These are phyloP conservation scores for Pyronema domesticum DNA, from an alignment of 495 filamentous ascomycete genomes.

Conservation along the genomic window DNA sequence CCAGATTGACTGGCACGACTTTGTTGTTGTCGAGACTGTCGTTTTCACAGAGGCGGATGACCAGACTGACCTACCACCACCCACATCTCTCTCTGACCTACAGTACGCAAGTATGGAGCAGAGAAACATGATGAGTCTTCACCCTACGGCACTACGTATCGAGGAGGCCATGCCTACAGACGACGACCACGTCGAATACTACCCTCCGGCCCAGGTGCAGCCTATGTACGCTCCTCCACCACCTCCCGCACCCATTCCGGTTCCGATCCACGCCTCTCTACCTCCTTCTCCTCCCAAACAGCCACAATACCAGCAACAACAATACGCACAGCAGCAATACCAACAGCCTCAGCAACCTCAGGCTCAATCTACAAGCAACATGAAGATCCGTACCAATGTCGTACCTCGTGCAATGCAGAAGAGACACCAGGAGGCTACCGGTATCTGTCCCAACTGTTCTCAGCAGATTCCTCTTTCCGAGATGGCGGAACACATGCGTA, in stretches of 20 bases:
- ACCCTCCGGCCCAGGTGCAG: conserved; percentile 17
- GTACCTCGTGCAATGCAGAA: conserved; percentile 67
- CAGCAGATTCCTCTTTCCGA: conserved; percentile 74
- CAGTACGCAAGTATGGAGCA: conserved; percentile 89
- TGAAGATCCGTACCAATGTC: conserved; percentile 88
- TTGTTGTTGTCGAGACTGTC: conserved; percentile 91
- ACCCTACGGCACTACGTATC: conserved; percentile 56
- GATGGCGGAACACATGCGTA: conserved; percentile 85
- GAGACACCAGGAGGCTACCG: conserved; percentile 44
- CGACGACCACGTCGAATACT: conserved; percentile 20
- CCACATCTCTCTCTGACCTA: conserved; percentile 72
- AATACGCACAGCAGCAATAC: conserved; percentile 11
- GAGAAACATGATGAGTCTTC: conserved; percentile 73
- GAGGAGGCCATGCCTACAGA: conserved; percentile 84
- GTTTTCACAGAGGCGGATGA: conserved; percentile 81
- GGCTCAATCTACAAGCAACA: conserved; percentile 27
- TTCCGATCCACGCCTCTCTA: conserved; percentile 21
- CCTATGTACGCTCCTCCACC: conserved; percentile 11
- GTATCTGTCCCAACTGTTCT: conserved; percentile 84
- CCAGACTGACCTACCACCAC: conserved; percentile 66
- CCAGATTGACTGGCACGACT: conserved; percentile 96
- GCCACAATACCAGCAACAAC: conserved; percentile 20
- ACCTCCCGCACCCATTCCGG: conserved; percentile 7
- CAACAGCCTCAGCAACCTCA: conserved; percentile 23
- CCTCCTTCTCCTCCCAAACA: conserved; percentile 21